phyloP scores from a whole-genome alignment of 208 protist species.

The Sergeia podlipaevii region DNA sequence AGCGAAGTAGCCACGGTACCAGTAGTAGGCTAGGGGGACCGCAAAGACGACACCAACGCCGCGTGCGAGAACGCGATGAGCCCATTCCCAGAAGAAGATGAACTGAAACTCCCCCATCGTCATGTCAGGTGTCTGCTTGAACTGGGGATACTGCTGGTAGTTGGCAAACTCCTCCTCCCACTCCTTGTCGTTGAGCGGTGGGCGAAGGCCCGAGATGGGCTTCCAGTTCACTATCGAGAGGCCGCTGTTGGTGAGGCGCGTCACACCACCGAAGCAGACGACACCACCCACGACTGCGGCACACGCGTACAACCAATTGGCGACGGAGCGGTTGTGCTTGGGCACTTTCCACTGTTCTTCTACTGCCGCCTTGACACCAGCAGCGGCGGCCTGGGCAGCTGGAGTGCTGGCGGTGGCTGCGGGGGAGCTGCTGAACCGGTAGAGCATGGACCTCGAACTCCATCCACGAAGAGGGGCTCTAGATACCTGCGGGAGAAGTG shows the following conservation, averaged over 20 bases:
- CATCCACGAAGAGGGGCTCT: no score
- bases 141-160: constrained; percentile 97
- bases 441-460: no score
- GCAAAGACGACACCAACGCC: constrained; percentile 88
- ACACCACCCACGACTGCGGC: constrained; percentile 87
- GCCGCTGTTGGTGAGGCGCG: constrained; percentile 93
- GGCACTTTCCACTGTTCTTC: constrained; percentile 21
- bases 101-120: constrained; percentile 95
- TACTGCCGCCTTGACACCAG: not conserved
- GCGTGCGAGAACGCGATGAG: constrained; percentile 92
- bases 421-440: constrained; percentile 1
- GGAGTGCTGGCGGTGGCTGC: not conserved
- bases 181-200: constrained; percentile 86
- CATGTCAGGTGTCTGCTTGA: constrained; percentile 92
- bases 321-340: constrained; percentile 60
- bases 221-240: constrained; percentile 95
- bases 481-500: no score
- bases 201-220: constrained; percentile 84
- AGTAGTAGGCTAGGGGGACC: constrained; percentile 90
- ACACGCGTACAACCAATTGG: constrained; percentile 86
- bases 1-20: constrained; percentile 51
- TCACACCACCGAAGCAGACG: constrained; percentile 93
- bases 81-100: constrained; percentile 98
- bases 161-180: constrained; percentile 96
- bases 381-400: not conserved